Base-by-base conservation (phyloP, 2,329 filamentous ascomycete genomes). In the Didymella lethalis region DNA sequence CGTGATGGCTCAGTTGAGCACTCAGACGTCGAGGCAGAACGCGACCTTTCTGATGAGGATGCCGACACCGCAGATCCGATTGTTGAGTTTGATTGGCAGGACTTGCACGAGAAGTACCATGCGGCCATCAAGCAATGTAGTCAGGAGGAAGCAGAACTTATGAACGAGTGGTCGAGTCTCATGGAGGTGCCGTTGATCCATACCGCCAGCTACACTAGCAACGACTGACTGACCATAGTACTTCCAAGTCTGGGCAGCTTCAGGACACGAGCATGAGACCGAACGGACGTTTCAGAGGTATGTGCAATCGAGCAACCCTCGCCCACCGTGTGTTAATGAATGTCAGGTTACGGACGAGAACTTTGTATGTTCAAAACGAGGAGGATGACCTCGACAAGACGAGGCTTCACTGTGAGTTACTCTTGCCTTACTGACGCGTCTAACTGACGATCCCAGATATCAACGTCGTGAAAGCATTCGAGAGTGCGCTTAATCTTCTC, bases 281-380 rank as follows among this genome's bases (percentile, higher is more conserved):
- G 88, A 89, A 59, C 86, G 93, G 55, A 90, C 91, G 25, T 83
- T 87, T 63, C 94, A 94, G 76, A 87, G 93, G 89, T 90, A 75
- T 55, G 20, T 6, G 14, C 29, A 36, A 23, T 26, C 16, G 25
- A 48, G n/a, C 10, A 16, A 14, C 25, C 4, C 16, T 38, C 38
- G 25, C 10, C 0, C 29, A 7, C 14, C 10, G 4, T 26, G 32
- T 8, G n/a, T 38, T 48, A 53, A 52, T 31, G 11, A 46, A 12
- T 14, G n/a, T 10, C 62, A 92, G 90, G 54, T 83, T 97, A 45
- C 90, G 89, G 71, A 97, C 93, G 2, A 88, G 93, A 62, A 87
- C 90, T 74, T 83, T 87, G 61, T 90, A 89, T 74, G 91, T 96
- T 29, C 86, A 89, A 62, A 82, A 92, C 43, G 86, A 89, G 0